phyloP scores from a whole-genome alignment of 345 rosid species.

The Bruguiera parviflora region DNA sequence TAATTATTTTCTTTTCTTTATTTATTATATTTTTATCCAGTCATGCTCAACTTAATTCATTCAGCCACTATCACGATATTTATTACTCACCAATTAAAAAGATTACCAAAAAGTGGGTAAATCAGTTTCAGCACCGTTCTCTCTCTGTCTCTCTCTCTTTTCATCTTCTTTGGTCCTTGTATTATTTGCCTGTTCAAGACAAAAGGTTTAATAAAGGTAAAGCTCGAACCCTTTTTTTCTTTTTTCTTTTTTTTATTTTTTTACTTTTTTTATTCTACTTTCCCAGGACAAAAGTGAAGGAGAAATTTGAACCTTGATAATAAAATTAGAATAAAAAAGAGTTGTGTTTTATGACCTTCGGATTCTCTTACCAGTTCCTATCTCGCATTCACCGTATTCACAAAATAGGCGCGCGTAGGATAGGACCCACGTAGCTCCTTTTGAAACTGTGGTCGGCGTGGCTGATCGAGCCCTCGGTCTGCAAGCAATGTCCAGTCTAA shows the following conservation, averaged over 20 bases:
- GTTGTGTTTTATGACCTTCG: constrained; percentile 1
- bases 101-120: constrained; percentile 5
- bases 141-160: neutral
- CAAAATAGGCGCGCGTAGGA: neutral
- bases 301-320: neutral
- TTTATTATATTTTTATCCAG: no score
- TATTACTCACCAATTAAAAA: no score
- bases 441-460: constrained; percentile 7
- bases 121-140: constrained; percentile 12
- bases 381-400: neutral
- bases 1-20: no score
- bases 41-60: no score
- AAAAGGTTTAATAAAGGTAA: neutral
- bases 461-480: neutral
- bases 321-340: neutral
- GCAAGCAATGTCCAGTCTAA: neutral
- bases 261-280: neutral
- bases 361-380: constrained; percentile 3
- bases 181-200: constrained; percentile 13
- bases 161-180: neutral
- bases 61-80: no score
- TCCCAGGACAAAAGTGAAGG: constrained; percentile 3
- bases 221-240: neutral
- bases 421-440: constrained; percentile 11
- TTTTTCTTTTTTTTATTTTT: neutral